These are phyloP conservation scores for Brassica rapa DNA, from an alignment of 345 rosid genomes.

Conservation along the genomic window DNA sequence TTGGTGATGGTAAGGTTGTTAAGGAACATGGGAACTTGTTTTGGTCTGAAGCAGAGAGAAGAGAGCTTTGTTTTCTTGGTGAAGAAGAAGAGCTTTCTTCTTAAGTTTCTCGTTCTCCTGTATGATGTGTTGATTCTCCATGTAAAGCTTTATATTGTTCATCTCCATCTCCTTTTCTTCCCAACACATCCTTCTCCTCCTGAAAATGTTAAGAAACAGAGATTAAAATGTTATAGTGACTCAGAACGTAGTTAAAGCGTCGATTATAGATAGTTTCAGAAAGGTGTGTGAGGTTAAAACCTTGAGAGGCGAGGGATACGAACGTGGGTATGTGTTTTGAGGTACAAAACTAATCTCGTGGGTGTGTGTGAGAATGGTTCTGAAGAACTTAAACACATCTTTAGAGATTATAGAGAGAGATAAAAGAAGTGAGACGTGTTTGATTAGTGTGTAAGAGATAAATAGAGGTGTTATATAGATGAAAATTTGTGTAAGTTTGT, in stretches of 20 bases:
- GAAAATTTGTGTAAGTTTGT: constrained; percentile 28
- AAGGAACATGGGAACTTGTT: constrained; percentile 21
- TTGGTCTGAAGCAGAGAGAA: constrained; percentile 53
- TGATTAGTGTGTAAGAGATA: constrained; percentile 14
- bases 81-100: constrained; percentile 64
- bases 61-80: constrained; percentile 68
- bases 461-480: constrained; percentile 27
- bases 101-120: constrained; percentile 69
- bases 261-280: background rate
- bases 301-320: constrained; percentile 21
- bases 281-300: constrained; percentile 9
- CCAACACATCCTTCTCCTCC: constrained; percentile 40
- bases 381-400: constrained; percentile 43
- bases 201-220: constrained; percentile 13
- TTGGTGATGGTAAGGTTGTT: constrained; percentile 23
- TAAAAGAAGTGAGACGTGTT: constrained; percentile 17
- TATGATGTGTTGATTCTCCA: constrained; percentile 67
- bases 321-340: constrained; percentile 15
- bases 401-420: constrained; percentile 7
- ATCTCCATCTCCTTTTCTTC: constrained; percentile 50
- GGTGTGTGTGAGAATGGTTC: constrained; percentile 36
- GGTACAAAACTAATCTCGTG: constrained; percentile 26
- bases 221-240: background rate
- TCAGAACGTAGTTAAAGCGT: background rate
- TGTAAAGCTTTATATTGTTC: constrained; percentile 60